Evolutionary conservation across 202 grass and related monocot species (phyloP), one percentile per base, ranked within the genome.

Genomic region (Zoysia matrella): DNA sequence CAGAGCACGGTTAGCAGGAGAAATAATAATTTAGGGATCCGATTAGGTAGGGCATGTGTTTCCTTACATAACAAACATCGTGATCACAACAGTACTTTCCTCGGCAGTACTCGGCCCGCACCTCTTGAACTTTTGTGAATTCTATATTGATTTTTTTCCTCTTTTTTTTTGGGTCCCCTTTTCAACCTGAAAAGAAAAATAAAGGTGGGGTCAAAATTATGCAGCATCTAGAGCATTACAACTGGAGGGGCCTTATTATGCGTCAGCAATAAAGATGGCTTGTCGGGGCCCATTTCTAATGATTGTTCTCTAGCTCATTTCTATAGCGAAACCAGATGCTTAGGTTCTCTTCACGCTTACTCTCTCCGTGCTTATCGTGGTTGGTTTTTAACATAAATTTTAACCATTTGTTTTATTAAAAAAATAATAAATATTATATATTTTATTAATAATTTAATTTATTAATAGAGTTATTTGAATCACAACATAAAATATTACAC

Each of bases 71-170:
- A 80, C 62, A 88, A 52, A 6, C 16, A 80, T 79, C 13, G 1
- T 76, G 18, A 85, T 50, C 69, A 11, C 39, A 44, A 51, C 44
- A 67, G 52, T 80, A 51, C 52, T 43, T 85, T 65, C 8, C 53
- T 61, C 18, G 3, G 50, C 70, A 42, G 70, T 47, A 16, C 43
- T 68, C 50, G 2, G 30, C 30, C 40, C 15, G 49, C 30, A 14
- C 5, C 43, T 68, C 47, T 45, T 0, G 51, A 39, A n/a, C 46
- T 65, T 63, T 13, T 67, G 36, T 50, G 5, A 12, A 14, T 67
- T 58, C 1, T 64, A 69, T 69, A 62, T 54, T 7, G 3, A 42
- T 30, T 16, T 42, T 16, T 42, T 53, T 30, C 22, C 22, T 30
- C 15, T 22, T 30, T 8, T 49, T 41, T 13, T 62, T 72, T 66